A percentile compares a stretch with the other conserved stretches of the same genome.
phyloP scores from a whole-genome alignment of 176 grass and related monocot species.

The Paspalum vaginatum region DNA sequence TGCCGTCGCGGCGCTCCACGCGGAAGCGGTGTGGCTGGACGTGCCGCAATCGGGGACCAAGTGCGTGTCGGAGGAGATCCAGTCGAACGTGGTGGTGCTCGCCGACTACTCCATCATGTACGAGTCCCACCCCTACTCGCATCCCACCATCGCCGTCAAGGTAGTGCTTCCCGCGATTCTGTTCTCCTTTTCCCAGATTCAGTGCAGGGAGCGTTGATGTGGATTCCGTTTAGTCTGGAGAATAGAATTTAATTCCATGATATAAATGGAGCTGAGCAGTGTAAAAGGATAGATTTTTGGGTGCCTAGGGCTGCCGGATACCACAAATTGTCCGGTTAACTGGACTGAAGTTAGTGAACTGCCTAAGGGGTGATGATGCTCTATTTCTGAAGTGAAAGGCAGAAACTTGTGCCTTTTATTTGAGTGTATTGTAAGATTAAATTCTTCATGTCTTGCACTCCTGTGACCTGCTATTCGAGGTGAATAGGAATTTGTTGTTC shows the following conservation, averaged over 20 bases:
- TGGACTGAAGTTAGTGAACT: not conserved
- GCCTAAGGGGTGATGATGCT: constrained; percentile 18
- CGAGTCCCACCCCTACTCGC: constrained; percentile 54
- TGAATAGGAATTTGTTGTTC: not conserved
- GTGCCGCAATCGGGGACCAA: constrained; percentile 79
- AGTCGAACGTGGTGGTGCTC: constrained; percentile 86
- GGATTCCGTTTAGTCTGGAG: not conserved
- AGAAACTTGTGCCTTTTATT: constrained; percentile 17
- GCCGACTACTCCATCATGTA: constrained; percentile 77
- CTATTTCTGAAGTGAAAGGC: not conserved
- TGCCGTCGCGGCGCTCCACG: constrained; percentile 30
- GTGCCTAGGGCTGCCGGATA: not conserved
- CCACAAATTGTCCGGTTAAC: not conserved
- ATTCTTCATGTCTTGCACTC: not conserved
- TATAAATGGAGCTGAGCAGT: not conserved
- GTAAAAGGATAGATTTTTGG: not conserved
- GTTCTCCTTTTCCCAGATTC: not conserved
- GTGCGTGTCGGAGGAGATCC: constrained; percentile 98
- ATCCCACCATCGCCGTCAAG: constrained; percentile 74
- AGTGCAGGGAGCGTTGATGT: not conserved
- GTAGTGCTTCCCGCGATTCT: constrained; percentile 23
- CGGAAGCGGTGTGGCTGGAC: constrained; percentile 76
- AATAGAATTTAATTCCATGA: constrained; percentile 12
- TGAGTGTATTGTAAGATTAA: not conserved
- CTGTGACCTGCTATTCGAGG: not conserved